Percentiles rank a stretch among this genome's conserved stretches.
Evolutionary conservation across 345 rosid species (phyloP).

Genomic region (Pistacia integerrima): DNA sequence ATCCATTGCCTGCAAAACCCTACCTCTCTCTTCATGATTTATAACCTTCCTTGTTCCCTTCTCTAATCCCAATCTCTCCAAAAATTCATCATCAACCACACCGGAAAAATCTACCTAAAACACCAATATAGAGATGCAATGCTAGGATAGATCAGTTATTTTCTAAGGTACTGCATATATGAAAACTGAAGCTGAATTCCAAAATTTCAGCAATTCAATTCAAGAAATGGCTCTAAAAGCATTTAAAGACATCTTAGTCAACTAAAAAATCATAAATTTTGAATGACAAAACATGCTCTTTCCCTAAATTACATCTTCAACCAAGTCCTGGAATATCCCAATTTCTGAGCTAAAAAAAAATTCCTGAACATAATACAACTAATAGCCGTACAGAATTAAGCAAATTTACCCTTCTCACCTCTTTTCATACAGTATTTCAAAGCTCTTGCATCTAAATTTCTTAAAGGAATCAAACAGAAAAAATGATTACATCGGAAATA

Average conservation of each 20-base stretch:
- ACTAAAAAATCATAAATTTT: neutral
- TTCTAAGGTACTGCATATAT: neutral
- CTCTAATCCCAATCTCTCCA: slow-evolving; percentile 67
- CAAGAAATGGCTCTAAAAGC: neutral
- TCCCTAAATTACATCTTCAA: neutral
- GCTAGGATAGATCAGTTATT: neutral
- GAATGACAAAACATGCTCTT: neutral
- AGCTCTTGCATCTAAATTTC: neutral
- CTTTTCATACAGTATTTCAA: neutral
- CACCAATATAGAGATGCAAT: slow-evolving; percentile 7
- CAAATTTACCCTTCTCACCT: too few species aligned
- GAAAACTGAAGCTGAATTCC: slow-evolving; percentile 1
- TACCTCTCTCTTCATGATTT: slow-evolving; percentile 96
- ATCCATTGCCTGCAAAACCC: slow-evolving; percentile 90
- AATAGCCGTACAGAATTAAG: too few species aligned
- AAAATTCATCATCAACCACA: slow-evolving; percentile 73
- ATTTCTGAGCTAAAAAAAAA: too few species aligned
- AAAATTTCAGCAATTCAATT: neutral
- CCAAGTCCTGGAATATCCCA: neutral
- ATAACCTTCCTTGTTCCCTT: slow-evolving; percentile 91
- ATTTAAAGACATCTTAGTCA: neutral
- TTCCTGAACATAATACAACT: too few species aligned
- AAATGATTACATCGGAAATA: neutral
- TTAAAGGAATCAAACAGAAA: neutral
- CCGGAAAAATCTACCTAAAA: slow-evolving; percentile 94